Conservation (phyloP, 768 basidiomycete species). For the Dendrothele bispora region DNA sequence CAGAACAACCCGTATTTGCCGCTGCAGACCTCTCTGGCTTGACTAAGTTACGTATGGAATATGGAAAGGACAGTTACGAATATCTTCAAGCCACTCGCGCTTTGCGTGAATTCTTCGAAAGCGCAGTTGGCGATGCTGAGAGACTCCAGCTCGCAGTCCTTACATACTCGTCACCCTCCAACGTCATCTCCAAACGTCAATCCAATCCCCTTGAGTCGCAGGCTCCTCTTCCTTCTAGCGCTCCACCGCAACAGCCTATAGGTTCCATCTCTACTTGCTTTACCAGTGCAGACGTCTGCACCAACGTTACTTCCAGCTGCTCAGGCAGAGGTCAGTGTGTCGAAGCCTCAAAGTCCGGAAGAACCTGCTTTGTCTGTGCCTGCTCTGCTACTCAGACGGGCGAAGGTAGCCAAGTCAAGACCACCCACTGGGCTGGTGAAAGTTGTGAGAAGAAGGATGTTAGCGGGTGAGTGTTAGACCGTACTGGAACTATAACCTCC, state of each 20-base stretch:
- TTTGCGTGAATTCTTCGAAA: constrained; percentile 49
- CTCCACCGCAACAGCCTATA: constrained; percentile 52
- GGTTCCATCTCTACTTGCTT: constrained; percentile 66
- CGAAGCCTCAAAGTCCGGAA: constrained; percentile 57
- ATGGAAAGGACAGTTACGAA: constrained; percentile 54
- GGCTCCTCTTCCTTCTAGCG: constrained; percentile 44
- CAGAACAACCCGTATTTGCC: constrained; percentile 54
- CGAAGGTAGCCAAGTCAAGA: constrained; percentile 50
- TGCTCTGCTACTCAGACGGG: constrained; percentile 51
- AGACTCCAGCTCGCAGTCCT: constrained; percentile 53
- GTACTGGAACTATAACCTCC: neutral
- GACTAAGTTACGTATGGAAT: constrained; percentile 40
- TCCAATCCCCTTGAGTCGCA: constrained; percentile 40
- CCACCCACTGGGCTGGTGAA: constrained; percentile 71
- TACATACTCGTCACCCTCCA: constrained; percentile 38
- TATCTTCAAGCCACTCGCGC: constrained; percentile 46
- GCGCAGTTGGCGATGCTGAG: constrained; percentile 34
- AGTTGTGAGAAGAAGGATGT: constrained; percentile 79
- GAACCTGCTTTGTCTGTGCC: constrained; percentile 53
- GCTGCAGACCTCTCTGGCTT: constrained; percentile 61
- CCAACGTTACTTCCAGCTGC: constrained; percentile 62
- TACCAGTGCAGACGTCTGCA: constrained; percentile 51
- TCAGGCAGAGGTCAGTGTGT: constrained; percentile 72
- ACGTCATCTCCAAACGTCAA: constrained; percentile 34
- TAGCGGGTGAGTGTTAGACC: constrained; percentile 59